Conservation (phyloP, 164 flowering plant species). For the Piper betle region DNA sequence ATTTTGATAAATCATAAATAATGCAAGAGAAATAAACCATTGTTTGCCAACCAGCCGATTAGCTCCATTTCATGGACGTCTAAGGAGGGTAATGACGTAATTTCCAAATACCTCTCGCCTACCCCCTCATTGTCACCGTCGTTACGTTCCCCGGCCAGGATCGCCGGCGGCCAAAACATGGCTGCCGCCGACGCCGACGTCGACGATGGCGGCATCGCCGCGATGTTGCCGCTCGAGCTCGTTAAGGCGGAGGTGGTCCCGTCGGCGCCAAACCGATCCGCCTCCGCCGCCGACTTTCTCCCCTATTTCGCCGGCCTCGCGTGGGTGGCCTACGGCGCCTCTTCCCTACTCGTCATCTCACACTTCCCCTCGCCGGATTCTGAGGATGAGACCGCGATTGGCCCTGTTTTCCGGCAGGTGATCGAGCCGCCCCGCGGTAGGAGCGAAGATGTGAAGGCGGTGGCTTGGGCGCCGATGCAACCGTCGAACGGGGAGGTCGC, state of each 20-base stretch:
- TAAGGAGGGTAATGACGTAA: no score
- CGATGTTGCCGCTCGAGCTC: conserved; percentile 43
- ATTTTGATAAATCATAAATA: no score
- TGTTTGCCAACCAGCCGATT: no score
- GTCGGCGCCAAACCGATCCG: conserved; percentile 42
- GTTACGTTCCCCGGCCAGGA: no score
- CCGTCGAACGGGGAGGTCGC: conserved; percentile 67
- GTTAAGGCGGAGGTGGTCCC: conserved; percentile 48
- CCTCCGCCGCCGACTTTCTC: conserved; percentile 47
- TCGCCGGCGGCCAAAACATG: no score
- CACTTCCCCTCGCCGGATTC: conserved; percentile 75
- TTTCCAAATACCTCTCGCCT: no score
- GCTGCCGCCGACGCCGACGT: background rate
- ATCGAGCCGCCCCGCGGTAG: conserved; percentile 37
- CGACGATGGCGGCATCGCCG: conserved; percentile 1
- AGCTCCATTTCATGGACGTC: no score
- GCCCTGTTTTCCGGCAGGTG: conserved; percentile 69
- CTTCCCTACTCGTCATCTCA: conserved; percentile 77
- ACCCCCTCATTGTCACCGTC: no score
- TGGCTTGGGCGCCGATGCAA: conserved; percentile 44
- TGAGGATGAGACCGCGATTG: conserved; percentile 26
- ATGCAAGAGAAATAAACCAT: no score
- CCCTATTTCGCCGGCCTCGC: conserved; percentile 60
- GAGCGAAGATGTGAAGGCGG: conserved; percentile 24
- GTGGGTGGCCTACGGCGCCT: conserved; percentile 89